Evolutionary conservation across 140 eudicot genomes (phyloP), one percentile per base, ranked within the genome.

Genomic region (Stevia rebaudiana): DNA sequence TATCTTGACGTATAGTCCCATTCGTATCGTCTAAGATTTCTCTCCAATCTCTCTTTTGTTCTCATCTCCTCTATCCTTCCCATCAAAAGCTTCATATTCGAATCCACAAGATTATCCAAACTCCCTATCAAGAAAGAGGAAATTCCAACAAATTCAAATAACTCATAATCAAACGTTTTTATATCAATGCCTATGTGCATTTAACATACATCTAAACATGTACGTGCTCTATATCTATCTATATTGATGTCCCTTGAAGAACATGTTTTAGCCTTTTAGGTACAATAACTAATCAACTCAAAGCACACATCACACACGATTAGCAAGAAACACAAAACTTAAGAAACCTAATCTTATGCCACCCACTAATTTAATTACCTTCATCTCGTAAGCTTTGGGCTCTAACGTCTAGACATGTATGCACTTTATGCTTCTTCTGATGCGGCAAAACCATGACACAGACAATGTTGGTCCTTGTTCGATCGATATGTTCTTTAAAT

Each of bases 11-110:
- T 12, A 3, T 67, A 68, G 53, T 81, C 74, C 86, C 90, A 80
- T 3, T 84, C 82, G 8, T 28, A 30, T 0, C 67, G 78, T 28
- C 49, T 59, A 46, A 53, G 53, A 40, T 61, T 74, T 33, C 56
- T 39, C 58, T 81, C 76, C 24, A 84, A 61, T 57, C 72, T 75
- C 70, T 81, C 87, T 63, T 68, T 78, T 6, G 49, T 68, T 54
- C 73, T 78, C 52, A 84, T 33, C 68, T 64, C 63, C 65, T 81
- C 72, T 8, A 78, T 75, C 58, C 84, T 72, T 2, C 68, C 71
- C 16, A 37, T 75, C 67, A 78, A 24, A 22, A 80, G 51, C 43
- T 61, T 70, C 69, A 80, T 63, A 54, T 65, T 80, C 23, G 79
- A 74, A 49, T 80, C 84, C 19, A 71, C 82, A 41, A 63, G 63